These are phyloP conservation scores for Mycocentrospora acerina DNA, from an alignment of 2,329 filamentous ascomycete genomes.

Conservation along the genomic window DNA sequence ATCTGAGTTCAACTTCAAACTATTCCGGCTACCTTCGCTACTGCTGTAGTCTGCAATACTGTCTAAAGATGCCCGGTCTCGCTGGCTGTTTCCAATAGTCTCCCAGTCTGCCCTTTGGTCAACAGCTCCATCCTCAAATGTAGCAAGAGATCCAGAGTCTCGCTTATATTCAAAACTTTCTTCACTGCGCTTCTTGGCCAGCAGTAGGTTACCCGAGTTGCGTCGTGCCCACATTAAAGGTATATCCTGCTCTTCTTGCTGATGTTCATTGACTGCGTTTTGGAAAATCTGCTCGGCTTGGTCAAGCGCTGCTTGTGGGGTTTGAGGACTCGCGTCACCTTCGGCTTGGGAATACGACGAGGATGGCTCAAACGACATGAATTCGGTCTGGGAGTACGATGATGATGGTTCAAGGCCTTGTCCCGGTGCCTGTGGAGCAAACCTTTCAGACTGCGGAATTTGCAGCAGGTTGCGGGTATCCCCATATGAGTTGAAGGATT, in stretches of 20 bases:
- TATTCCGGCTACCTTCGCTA: constrained; percentile 24
- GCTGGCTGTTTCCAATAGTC: constrained; percentile 28
- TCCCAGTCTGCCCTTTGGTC: constrained; percentile 38
- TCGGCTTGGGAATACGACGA: constrained; percentile 31
- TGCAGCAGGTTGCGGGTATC: constrained; percentile 37
- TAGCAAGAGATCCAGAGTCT: constrained; percentile 1
- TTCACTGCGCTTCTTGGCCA: constrained; percentile 11
- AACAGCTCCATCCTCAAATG: constrained; percentile 5
- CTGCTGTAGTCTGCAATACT: constrained; percentile 41
- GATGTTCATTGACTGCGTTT: constrained; percentile 7
- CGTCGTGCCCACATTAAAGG: constrained; percentile 38
- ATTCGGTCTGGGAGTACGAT: constrained; percentile 23
- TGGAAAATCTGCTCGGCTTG: constrained; percentile 35
- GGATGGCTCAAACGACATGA: constrained; percentile 16
- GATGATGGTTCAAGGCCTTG: constrained; percentile 22
- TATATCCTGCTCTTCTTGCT: constrained; percentile 15
- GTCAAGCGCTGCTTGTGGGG: constrained; percentile 30
- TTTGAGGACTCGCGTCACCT: constrained; percentile 9
- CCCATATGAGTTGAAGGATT: constrained; percentile 38
- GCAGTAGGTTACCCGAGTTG: constrained; percentile 28
- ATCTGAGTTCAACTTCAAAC: constrained; percentile 14
- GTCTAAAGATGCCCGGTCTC: constrained; percentile 19
- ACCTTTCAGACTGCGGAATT: constrained; percentile 15
- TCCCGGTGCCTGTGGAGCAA: neutral
- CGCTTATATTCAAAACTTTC: constrained; percentile 6